phyloP scores from a whole-genome alignment of 176 grass and related monocot species.

The Calamus simplicifolius region DNA sequence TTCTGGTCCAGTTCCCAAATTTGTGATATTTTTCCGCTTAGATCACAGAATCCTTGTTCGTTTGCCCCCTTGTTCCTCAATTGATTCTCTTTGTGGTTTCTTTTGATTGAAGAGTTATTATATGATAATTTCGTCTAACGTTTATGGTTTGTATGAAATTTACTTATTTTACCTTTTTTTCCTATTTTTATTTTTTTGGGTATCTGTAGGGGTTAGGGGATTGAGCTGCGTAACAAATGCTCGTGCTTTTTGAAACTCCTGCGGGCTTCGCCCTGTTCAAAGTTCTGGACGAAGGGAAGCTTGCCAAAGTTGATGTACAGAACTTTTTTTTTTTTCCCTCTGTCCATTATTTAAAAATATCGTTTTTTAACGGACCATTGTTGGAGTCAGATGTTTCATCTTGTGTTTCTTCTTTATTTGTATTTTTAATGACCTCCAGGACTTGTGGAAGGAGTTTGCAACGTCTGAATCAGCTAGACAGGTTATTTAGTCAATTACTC shows the following conservation, averaged over 20 bases:
- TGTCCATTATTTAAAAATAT: background rate
- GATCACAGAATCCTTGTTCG: too few relatives aligned
- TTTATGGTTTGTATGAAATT: too few relatives aligned
- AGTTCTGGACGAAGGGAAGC: conserved; percentile 82
- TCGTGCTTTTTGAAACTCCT: conserved; percentile 81
- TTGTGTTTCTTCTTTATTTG: background rate
- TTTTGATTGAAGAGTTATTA: too few relatives aligned
- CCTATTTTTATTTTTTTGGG: too few relatives aligned
- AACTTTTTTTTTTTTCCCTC: background rate
- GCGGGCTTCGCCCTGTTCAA: conserved; percentile 92
- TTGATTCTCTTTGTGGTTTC: too few relatives aligned
- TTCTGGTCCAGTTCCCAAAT: too few relatives aligned
- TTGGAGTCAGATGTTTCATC: background rate
- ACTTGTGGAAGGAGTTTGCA: conserved; percentile 66
- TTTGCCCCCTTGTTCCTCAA: too few relatives aligned
- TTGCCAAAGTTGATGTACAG: conserved; percentile 56
- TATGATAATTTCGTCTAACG: too few relatives aligned
- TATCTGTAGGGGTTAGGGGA: too few relatives aligned
- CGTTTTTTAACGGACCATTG: too few relatives aligned
- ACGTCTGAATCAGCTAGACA: conserved; percentile 61
- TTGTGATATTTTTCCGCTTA: too few relatives aligned
- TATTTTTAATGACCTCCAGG: conserved; percentile 28
- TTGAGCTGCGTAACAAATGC: conserved; percentile 25
- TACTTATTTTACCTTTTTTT: too few relatives aligned
- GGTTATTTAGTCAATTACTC: conserved; percentile 25